phyloP scores from a whole-genome alignment of 148 eudicot species.

The Dysphania ambrosioides region DNA sequence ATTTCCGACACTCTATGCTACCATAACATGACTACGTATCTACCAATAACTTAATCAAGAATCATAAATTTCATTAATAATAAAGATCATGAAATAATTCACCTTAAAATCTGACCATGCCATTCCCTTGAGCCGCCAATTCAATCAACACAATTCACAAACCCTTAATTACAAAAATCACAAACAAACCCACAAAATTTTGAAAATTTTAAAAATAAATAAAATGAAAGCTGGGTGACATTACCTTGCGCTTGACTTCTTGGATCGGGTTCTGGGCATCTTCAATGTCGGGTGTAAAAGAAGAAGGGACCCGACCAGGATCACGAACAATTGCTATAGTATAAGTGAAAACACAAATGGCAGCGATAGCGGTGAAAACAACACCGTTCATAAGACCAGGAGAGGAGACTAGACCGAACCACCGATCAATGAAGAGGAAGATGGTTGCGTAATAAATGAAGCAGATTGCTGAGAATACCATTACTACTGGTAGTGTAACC shows the following conservation, averaged over 20 bases:
- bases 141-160: not conserved
- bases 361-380: constrained; percentile 54
- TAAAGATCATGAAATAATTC: constrained; percentile 8
- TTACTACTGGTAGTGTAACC: constrained; percentile 58
- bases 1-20: not conserved
- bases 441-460: constrained; percentile 68
- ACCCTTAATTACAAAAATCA: constrained; percentile 1
- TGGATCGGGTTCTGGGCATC: constrained; percentile 59
- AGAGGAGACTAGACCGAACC: constrained; percentile 84
- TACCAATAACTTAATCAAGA: not conserved
- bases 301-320: constrained; percentile 80
- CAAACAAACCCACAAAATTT: constrained; percentile 3
- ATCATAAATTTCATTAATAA: not conserved
- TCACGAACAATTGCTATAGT: constrained; percentile 55
- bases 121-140: constrained; percentile 16
- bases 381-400: constrained; percentile 75
- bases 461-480: constrained; percentile 43
- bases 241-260: constrained; percentile 93
- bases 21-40: not conserved
- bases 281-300: constrained; percentile 77
- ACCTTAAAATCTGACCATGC: constrained; percentile 21
- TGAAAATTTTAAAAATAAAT: not conserved
- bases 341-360: constrained; percentile 53
- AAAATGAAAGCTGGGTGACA: not conserved
- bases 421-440: constrained; percentile 67